Conservation (phyloP, 176 grass and related monocot species). For the Carex parvula region DNA sequence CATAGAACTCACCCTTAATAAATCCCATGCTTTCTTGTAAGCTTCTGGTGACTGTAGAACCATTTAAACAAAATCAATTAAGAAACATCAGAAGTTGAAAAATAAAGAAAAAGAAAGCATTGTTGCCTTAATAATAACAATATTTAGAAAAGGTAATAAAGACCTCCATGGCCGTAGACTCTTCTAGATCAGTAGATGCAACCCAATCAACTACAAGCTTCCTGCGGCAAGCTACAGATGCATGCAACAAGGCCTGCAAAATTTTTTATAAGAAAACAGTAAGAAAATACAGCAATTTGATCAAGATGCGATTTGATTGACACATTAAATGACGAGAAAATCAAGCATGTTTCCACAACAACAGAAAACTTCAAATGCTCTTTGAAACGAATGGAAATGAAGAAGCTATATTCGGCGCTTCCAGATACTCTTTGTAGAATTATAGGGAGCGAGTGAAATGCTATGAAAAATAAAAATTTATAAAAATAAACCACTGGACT, state of each 20-base stretch:
- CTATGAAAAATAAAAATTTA: not conserved
- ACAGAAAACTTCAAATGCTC: not conserved
- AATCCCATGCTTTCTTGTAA: constrained; percentile 73
- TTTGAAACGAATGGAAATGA: not conserved
- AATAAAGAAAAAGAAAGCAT: constrained; percentile 1
- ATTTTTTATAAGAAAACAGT: constrained; percentile 11
- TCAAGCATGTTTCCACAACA: not conserved
- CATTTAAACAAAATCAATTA: not conserved
- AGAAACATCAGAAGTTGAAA: not conserved
- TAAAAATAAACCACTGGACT: not conserved
- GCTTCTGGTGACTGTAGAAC: constrained; percentile 65
- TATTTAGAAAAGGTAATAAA: constrained; percentile 10
- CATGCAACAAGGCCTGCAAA: constrained; percentile 80
- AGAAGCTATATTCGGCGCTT: not conserved
- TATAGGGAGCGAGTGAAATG: not conserved
- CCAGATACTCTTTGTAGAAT: not conserved
- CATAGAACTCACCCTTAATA: constrained; percentile 55
- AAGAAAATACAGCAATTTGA: not conserved
- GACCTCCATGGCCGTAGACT: constrained; percentile 53
- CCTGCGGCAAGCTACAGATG: constrained; percentile 57
- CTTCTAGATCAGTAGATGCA: constrained; percentile 89
- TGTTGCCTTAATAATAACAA: constrained; percentile 19
- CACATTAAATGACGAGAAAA: not conserved
- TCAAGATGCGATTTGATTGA: not conserved
- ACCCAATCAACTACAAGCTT: constrained; percentile 97